These are phyloP conservation scores for Stentor roeselii DNA, from an alignment of 73 alveolate genomes.

Conservation along the genomic window DNA sequence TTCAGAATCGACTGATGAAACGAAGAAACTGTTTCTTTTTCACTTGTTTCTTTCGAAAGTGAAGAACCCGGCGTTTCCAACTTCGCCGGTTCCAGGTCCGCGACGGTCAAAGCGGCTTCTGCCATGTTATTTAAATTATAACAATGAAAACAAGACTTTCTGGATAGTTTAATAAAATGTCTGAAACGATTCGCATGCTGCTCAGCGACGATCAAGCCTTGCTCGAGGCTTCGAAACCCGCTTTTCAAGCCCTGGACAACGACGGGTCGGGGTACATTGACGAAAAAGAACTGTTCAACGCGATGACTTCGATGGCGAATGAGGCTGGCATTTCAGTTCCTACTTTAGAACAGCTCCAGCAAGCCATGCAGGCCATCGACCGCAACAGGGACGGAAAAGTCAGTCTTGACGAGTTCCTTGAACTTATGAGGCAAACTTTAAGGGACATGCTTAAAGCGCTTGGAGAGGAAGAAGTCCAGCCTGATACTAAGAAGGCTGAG, in stretches of 20 bases:
- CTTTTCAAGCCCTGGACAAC: neutral
- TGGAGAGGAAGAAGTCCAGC: neutral
- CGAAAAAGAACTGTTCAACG: neutral
- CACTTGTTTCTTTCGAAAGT: neutral
- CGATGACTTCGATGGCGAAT: neutral
- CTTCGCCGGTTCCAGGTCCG: neutral
- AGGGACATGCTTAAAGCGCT: neutral
- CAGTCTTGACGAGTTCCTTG: conserved; percentile 36
- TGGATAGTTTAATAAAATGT: too few species aligned
- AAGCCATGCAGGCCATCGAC: conserved; percentile 24
- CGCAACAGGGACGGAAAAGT: conserved; percentile 33
- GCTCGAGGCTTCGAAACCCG: neutral
- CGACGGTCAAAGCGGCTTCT: neutral
- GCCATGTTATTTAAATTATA: too few species aligned
- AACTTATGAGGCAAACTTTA: conserved; percentile 30
- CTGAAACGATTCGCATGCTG: neutral
- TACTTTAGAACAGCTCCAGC: neutral
- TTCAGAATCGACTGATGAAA: neutral
- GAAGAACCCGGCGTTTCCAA: neutral
- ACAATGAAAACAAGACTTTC: too few species aligned
- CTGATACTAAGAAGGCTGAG: conserved; percentile 1
- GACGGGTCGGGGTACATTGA: conserved; percentile 12
- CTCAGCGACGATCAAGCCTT: conserved; percentile 3
- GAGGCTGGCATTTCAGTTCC: neutral
- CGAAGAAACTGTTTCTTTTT: neutral